Evolutionary conservation across 2,329 filamentous ascomycete genomes (phyloP).

Genomic region (Lachnellula willkommii): DNA sequence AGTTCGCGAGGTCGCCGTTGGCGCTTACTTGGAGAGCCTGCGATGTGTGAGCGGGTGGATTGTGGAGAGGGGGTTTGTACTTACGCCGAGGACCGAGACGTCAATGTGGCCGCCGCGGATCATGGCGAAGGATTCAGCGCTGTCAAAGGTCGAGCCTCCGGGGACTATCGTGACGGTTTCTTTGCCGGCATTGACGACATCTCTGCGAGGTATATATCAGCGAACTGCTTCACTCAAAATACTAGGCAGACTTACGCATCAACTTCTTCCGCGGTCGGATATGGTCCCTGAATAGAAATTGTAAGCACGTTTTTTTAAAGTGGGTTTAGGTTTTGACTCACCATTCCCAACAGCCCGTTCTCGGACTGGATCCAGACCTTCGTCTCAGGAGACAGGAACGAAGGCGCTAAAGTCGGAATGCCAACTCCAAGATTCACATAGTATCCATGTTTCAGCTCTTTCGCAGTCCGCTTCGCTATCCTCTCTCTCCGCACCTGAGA

Average conservation of each 20-base stretch:
- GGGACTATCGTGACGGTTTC: constrained; percentile 77
- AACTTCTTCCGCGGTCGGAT: constrained; percentile 65
- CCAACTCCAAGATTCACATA: constrained; percentile 78
- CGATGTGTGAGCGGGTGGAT: background rate
- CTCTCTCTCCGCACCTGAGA: constrained; percentile 56
- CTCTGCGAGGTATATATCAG: constrained; percentile 35
- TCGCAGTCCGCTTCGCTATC: constrained; percentile 71
- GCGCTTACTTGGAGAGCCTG: constrained; percentile 60
- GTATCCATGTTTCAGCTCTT: constrained; percentile 71
- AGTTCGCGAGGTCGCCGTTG: constrained; percentile 76
- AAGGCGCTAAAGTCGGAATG: constrained; percentile 83
- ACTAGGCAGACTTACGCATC: constrained; percentile 46
- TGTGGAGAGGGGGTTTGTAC: constrained; percentile 14
- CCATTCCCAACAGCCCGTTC: constrained; percentile 78
- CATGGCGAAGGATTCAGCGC: constrained; percentile 79
- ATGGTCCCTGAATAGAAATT: constrained; percentile 48
- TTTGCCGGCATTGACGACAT: constrained; percentile 82
- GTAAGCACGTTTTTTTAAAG: background rate
- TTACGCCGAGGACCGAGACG: constrained; percentile 69
- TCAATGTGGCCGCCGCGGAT: constrained; percentile 81
- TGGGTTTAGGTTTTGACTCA: background rate
- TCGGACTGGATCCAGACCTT: constrained; percentile 82
- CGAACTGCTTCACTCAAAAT: background rate
- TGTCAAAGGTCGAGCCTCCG: constrained; percentile 73
- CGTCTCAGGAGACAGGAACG: constrained; percentile 61